phyloP scores from a whole-genome alignment of 768 basidiomycete genomes.

The Kwoniella shandongensis region DNA sequence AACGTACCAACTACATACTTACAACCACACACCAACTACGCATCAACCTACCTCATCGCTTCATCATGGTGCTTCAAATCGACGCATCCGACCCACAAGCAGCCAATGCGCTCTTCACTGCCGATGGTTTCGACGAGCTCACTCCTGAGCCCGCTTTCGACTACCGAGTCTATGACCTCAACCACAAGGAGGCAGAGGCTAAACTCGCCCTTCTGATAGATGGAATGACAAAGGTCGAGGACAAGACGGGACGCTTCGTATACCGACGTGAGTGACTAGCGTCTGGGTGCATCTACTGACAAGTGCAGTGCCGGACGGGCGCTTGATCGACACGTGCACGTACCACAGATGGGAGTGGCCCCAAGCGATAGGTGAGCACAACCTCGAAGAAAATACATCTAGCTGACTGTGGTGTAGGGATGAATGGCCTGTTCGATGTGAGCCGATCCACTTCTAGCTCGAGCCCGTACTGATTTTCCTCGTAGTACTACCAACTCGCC shows the following conservation, averaged over 20 bases:
- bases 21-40: too few species aligned
- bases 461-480: background rate
- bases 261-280: constrained; percentile 13
- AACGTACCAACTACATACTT: too few species aligned
- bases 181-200: constrained; percentile 11
- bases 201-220: constrained; percentile 10
- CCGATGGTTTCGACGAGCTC: constrained; percentile 15
- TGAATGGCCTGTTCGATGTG: constrained; percentile 34
- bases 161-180: constrained; percentile 24
- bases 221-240: constrained; percentile 10
- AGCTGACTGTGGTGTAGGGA: background rate
- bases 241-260: constrained; percentile 12
- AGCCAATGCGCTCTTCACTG: constrained; percentile 10
- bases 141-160: constrained; percentile 21
- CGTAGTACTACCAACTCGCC: constrained; percentile 57
- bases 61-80: constrained; percentile 12
- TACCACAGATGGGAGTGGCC: constrained; percentile 39
- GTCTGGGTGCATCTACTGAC: background rate
- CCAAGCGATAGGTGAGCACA: constrained; percentile 28
- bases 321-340: constrained; percentile 16
- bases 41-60: background rate
- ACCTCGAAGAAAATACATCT: too few species aligned
- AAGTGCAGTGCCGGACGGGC: constrained; percentile 12
- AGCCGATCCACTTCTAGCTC: background rate
- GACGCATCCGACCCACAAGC: constrained; percentile 7